Conservation (phyloP, 345 rosid species). For the Moringa oleifera region DNA sequence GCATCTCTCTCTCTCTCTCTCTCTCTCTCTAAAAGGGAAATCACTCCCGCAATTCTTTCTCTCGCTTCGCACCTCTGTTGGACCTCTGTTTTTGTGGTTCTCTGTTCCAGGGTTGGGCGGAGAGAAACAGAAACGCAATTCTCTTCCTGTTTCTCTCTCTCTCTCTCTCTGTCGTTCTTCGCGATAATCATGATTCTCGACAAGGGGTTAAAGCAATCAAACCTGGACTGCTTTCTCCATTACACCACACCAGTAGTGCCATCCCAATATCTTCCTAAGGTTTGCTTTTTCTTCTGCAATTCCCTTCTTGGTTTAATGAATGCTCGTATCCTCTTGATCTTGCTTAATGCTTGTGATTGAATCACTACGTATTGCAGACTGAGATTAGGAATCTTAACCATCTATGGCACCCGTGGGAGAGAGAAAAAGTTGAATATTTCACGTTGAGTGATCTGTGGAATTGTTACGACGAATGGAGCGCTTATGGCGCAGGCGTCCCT, state of each 20-base stretch:
- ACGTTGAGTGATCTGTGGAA: constrained; percentile 82
- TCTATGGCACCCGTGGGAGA: constrained; percentile 92
- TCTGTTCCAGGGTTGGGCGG: too few relatives aligned
- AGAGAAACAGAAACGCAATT: too few relatives aligned
- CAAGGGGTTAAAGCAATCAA: constrained; percentile 64
- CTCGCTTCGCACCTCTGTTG: constrained; percentile 12
- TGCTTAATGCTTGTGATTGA: not conserved
- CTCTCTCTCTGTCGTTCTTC: constrained; percentile 4
- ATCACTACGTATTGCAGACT: constrained; percentile 36
- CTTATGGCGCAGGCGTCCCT: constrained; percentile 98
- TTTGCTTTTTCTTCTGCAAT: constrained; percentile 16
- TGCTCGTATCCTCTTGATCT: not conserved
- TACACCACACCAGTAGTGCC: constrained; percentile 72
- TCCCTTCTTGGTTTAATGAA: not conserved
- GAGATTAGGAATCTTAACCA: constrained; percentile 81
- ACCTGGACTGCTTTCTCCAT: constrained; percentile 78
- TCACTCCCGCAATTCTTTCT: constrained; percentile 48
- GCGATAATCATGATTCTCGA: constrained; percentile 53
- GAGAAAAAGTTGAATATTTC: constrained; percentile 82
- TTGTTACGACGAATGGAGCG: constrained; percentile 97
- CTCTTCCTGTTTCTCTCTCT: too few relatives aligned
- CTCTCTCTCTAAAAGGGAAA: constrained; percentile 31
- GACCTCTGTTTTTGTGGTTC: too few relatives aligned
- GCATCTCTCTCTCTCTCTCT: constrained; percentile 29
- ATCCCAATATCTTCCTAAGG: constrained; percentile 90